Base-by-base conservation (phyloP, 306 rosid species). In the Castanopsis chinensis region DNA sequence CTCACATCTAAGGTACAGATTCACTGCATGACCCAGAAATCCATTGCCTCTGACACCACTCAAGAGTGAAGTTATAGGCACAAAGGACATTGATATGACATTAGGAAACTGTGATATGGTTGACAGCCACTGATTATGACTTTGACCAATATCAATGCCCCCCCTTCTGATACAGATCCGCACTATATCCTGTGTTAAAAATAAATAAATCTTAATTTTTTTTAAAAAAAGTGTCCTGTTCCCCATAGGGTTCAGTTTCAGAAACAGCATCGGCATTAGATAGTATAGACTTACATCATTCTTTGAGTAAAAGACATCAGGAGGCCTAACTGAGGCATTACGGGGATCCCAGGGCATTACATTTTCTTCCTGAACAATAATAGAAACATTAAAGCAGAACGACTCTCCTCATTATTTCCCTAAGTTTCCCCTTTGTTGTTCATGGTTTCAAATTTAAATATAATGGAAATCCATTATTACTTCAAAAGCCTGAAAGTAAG, bases 1-100 rank as follows among this genome's bases (percentile, higher is more conserved):
- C 99, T 88, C 84, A 93, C 98, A 95, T 95, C 98, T 87, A 79
- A 95, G 92, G 75, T 92, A 95, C 82, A 95, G 90, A 73, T 92
- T 92, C 78, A 92, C 83, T 0, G 98, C 99, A 56, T 95, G 99
- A 80, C 77, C 88, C 72, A 93, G 88, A 76, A 91, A 90, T 79
- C 98, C 99, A 82, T 60, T 89, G 82, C 98, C 99, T 58, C 76
- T 90, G 67, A 87, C 82, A 25, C 93, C 90, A 72, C 81, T 87
- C 83, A 93, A 58, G 51, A 95, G 91, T 32, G 98, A 83, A 51
- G 98, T 93, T 82, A 95, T 89, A 9, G 99, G 98, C 75, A 91
- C 94, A n/a, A 95, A 87, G 12, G 98, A 85, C 97, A 95, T 85
- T 23, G 91, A 91, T 77, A 91, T 78, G 80, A 87, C 94, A 84